Percentiles rank a stretch among this genome's conserved stretches.
phyloP scores from a whole-genome alignment of 768 basidiomycete species.

The Rubroboletus satanas region DNA sequence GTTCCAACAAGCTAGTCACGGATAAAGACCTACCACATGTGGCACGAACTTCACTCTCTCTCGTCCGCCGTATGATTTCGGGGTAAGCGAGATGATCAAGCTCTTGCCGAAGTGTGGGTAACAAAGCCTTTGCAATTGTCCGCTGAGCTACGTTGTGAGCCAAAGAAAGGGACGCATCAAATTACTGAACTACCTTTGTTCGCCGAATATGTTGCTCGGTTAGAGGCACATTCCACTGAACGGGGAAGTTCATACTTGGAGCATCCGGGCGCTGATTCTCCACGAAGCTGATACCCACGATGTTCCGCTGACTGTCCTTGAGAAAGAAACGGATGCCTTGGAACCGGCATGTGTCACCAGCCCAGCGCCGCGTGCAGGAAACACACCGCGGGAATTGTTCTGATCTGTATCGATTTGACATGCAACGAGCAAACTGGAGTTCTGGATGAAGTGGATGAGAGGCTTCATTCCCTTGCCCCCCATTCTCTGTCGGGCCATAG shows the following conservation, averaged over 20 bases:
- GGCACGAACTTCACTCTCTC: slow-evolving; percentile 79
- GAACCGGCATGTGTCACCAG: slow-evolving; percentile 83
- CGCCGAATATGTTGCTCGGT: slow-evolving; percentile 47
- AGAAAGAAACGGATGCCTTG: slow-evolving; percentile 80
- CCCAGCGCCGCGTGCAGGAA: slow-evolving; percentile 82
- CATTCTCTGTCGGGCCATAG: slow-evolving; percentile 30
- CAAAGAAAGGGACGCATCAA: background rate
- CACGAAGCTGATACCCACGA: slow-evolving; percentile 67
- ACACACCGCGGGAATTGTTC: slow-evolving; percentile 79
- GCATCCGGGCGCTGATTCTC: slow-evolving; percentile 57
- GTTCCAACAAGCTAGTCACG: slow-evolving; percentile 1
- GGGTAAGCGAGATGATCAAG: slow-evolving; percentile 53
- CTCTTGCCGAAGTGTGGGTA: slow-evolving; percentile 65
- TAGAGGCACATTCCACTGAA: slow-evolving; percentile 61
- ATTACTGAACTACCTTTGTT: slow-evolving; percentile 50
- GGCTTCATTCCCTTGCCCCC: slow-evolving; percentile 25
- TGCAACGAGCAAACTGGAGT: slow-evolving; percentile 75
- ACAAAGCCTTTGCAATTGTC: slow-evolving; percentile 62
- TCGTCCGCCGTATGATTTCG: slow-evolving; percentile 64
- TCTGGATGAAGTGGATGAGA: slow-evolving; percentile 51
- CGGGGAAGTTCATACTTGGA: slow-evolving; percentile 59
- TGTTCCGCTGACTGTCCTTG: slow-evolving; percentile 53
- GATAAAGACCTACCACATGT: slow-evolving; percentile 67
- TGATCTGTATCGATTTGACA: slow-evolving; percentile 73
- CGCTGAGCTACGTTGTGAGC: slow-evolving; percentile 38